A percentile compares a stretch with the other conserved stretches of the same genome.
These are phyloP conservation scores for Rhodotorula glutinis DNA, from an alignment of 1,284 basidiomycete species.

Conservation along the genomic window DNA sequence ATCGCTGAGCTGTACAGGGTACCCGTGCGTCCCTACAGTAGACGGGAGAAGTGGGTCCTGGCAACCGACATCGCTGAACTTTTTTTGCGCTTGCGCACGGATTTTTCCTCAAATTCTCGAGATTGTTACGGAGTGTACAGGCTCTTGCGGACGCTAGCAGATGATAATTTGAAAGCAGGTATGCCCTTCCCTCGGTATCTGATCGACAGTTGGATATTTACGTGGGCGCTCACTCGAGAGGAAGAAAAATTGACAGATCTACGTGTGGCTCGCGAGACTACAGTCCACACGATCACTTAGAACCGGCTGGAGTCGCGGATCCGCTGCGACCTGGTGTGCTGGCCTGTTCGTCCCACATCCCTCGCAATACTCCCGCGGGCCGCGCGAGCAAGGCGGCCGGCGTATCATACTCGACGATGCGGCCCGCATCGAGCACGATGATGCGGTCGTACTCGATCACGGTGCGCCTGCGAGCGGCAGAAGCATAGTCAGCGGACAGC, in stretches of 20 bases:
- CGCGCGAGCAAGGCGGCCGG: conserved; percentile 71
- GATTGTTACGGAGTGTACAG: background rate
- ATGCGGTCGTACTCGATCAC: conserved; percentile 71
- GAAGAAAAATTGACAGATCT: no score
- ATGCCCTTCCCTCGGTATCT: no score
- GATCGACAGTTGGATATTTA: no score
- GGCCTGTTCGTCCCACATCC: conserved; percentile 66
- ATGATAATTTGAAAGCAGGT: no score
- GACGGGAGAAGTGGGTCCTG: background rate
- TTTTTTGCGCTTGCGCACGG: conserved; percentile 1
- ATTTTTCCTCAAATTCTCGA: background rate
- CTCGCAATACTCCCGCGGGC: conserved; percentile 69
- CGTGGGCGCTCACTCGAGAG: no score
- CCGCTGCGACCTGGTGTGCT: background rate
- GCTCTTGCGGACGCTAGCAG: no score
- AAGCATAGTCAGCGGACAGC: background rate
- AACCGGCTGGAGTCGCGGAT: background rate
- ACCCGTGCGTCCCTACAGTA: background rate
- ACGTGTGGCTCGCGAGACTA: no score
- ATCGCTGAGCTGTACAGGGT: background rate
- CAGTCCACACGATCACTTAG: background rate
- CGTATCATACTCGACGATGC: conserved; percentile 75
- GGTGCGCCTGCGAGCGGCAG: conserved; percentile 12
- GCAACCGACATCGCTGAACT: background rate
- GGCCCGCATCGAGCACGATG: conserved; percentile 75